phyloP scores from a whole-genome alignment of 257 asterid species.

The Mentha longifolia region DNA sequence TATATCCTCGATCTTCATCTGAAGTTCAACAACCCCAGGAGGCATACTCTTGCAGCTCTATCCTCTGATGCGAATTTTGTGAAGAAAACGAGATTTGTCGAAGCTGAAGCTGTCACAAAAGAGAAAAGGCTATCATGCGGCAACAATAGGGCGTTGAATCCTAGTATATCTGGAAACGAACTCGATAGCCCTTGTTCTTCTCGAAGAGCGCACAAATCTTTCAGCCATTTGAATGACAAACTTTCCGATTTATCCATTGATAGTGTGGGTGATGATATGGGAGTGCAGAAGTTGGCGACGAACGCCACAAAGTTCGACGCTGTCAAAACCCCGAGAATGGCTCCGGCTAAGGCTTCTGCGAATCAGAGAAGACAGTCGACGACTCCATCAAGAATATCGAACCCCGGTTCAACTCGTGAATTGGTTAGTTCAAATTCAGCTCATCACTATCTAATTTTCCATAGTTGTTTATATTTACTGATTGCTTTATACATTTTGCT shows the following conservation, averaged over 20 bases:
- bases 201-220: slow-evolving; percentile 49
- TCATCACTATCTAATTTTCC: not conserved
- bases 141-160: slow-evolving; percentile 89
- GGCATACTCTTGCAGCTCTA: slow-evolving; percentile 56
- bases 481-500: not conserved
- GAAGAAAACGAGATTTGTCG: slow-evolving; percentile 60
- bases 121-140: slow-evolving; percentile 74
- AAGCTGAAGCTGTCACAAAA: slow-evolving; percentile 48
- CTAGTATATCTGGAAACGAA: slow-evolving; percentile 86
- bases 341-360: slow-evolving; percentile 46
- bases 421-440: slow-evolving; percentile 54
- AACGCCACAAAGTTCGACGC: slow-evolving; percentile 48
- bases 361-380: slow-evolving; percentile 60
- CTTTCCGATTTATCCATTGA: slow-evolving; percentile 52
- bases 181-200: slow-evolving; percentile 58
- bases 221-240: slow-evolving; percentile 47
- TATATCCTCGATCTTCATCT: slow-evolving; percentile 64
- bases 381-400: slow-evolving; percentile 65
- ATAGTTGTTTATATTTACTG: not conserved
- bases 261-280: slow-evolving; percentile 50
- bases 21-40: slow-evolving; percentile 58
- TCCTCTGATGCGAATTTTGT: slow-evolving; percentile 40
- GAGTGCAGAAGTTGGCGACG: slow-evolving; percentile 40
- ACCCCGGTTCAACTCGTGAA: slow-evolving; percentile 93
- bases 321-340: slow-evolving; percentile 45